These are phyloP conservation scores for Fusarium beomiforme DNA, from an alignment of 2,329 filamentous ascomycete species.

Conservation along the genomic window DNA sequence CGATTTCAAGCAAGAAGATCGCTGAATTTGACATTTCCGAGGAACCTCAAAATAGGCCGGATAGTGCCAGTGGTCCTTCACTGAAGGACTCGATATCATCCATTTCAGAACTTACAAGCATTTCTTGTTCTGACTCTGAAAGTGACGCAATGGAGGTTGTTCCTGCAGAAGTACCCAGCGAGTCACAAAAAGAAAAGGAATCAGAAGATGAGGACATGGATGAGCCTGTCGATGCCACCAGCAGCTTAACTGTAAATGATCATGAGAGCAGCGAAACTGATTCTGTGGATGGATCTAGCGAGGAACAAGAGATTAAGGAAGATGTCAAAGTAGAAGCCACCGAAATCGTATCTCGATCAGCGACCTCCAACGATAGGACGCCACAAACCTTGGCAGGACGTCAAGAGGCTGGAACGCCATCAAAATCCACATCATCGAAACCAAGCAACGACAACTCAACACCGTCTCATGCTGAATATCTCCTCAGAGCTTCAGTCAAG, in stretches of 20 bases:
- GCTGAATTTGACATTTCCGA: slow-evolving; percentile 1
- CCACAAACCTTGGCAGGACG: neutral
- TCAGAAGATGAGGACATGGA: slow-evolving; percentile 3
- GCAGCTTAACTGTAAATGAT: neutral
- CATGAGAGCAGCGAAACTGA: neutral
- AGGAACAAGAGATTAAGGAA: neutral
- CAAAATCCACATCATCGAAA: neutral
- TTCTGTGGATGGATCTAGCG: neutral
- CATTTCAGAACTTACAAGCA: neutral
- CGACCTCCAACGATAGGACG: neutral
- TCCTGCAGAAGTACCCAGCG: neutral
- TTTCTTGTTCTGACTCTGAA: neutral
- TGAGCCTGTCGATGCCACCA: neutral
- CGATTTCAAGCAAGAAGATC: slow-evolving; percentile 24
- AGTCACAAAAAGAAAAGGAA: neutral
- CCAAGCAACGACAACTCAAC: neutral
- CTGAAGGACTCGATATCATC: neutral
- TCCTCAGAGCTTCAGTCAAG: slow-evolving; percentile 38
- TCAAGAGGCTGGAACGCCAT: neutral
- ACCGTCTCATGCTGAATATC: slow-evolving; percentile 18
- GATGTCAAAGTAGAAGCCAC: neutral
- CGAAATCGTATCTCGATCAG: neutral
- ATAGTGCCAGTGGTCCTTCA: neutral
- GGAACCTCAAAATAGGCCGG: neutral
- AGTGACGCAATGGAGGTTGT: neutral